Conservation (phyloP, 2,329 filamentous ascomycete species). For the Penicillium sp. region DNA sequence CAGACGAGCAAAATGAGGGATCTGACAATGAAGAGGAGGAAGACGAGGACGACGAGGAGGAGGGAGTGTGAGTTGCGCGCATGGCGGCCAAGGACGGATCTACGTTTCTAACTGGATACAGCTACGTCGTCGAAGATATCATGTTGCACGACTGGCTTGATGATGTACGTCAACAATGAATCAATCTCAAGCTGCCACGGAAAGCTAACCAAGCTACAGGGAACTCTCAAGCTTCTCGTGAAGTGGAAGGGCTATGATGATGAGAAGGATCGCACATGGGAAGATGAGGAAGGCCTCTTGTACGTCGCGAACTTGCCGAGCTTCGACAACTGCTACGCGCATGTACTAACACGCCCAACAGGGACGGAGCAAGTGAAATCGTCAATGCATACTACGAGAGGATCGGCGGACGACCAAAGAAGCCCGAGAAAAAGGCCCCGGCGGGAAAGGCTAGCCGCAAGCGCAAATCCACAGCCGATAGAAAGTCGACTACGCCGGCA, state of each 20-base stretch:
- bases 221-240: constrained; percentile 39
- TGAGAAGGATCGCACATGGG: constrained; percentile 44
- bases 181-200: not conserved
- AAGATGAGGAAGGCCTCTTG: constrained; percentile 46
- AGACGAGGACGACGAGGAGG: constrained; percentile 26
- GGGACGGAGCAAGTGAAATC: constrained; percentile 40
- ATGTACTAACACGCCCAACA: constrained; percentile 23
- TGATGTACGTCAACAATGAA: constrained; percentile 26
- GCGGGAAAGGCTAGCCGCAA: constrained; percentile 24
- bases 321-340: not conserved
- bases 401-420: constrained; percentile 43
- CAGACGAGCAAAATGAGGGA: constrained; percentile 14
- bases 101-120: constrained; percentile 21
- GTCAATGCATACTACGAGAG: constrained; percentile 41
- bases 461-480: constrained; percentile 34
- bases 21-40: constrained; percentile 22
- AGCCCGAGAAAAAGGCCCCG: constrained; percentile 19
- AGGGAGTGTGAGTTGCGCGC: constrained; percentile 34
- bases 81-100: constrained; percentile 5
- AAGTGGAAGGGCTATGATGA: constrained; percentile 49
- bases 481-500: constrained; percentile 26
- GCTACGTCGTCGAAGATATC: constrained; percentile 43
- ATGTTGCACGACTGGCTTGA: constrained; percentile 36
- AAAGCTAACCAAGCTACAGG: constrained; percentile 30
- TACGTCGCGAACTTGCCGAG: constrained; percentile 22